A percentile compares a stretch with the other conserved stretches of the same genome.
These are phyloP conservation scores for Lasiosphaeriaceae sp. DNA, from an alignment of 495 filamentous ascomycete genomes.

Conservation along the genomic window DNA sequence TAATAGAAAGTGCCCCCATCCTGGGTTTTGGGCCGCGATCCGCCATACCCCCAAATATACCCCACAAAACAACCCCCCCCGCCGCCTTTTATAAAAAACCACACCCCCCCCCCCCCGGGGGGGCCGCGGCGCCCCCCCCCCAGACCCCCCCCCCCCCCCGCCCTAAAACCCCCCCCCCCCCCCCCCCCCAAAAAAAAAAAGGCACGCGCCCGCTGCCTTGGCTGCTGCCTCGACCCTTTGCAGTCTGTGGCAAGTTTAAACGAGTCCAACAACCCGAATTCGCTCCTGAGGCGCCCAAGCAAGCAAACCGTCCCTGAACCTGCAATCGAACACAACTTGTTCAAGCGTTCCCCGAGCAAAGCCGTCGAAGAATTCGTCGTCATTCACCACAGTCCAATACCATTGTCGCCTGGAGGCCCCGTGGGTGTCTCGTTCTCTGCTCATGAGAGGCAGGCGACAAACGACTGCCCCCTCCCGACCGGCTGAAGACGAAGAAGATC, in stretches of 20 bases:
- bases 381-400: too few species aligned
- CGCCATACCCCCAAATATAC: not conserved
- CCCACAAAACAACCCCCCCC: too few species aligned
- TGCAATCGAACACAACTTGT: not conserved
- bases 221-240: not conserved
- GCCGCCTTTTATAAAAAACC: too few species aligned
- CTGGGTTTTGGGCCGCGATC: too few species aligned
- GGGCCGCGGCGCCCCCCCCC: too few species aligned
- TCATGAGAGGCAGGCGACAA: conserved; percentile 37
- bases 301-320: not conserved
- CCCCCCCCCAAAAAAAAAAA: not conserved
- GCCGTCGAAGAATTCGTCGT: not conserved
- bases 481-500: conserved; percentile 5
- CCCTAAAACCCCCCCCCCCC: not conserved
- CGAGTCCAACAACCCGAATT: too few species aligned
- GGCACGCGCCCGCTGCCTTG: not conserved
- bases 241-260: not conserved
- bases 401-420: conserved; percentile 4
- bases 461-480: conserved; percentile 11
- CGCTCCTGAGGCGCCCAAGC: not conserved
- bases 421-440: conserved; percentile 13
- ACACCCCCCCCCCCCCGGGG: too few species aligned
- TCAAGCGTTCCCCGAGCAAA: not conserved
- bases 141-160: not conserved
- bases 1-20: too few species aligned